Conservation (phyloP, 2,329 filamentous ascomycete genomes). For the Colletotrichum sp. region DNA sequence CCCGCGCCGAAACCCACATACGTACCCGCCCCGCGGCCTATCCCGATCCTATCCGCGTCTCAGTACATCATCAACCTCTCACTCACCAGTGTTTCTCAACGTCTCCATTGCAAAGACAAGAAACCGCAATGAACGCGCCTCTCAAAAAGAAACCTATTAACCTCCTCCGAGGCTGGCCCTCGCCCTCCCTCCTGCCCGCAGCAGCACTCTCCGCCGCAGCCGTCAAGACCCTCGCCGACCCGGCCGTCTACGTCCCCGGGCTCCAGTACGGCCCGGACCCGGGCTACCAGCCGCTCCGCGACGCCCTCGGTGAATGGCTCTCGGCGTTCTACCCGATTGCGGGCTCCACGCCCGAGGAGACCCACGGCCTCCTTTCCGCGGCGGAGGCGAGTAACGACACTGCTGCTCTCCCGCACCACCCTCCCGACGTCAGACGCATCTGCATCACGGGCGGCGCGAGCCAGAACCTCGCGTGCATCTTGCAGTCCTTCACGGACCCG, state of each 20-base stretch:
- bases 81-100: background rate
- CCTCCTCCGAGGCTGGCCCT: constrained; percentile 72
- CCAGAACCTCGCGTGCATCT: constrained; percentile 78
- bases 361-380: background rate
- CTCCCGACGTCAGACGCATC: constrained; percentile 61
- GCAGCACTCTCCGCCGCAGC: constrained; percentile 65
- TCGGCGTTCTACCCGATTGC: constrained; percentile 58
- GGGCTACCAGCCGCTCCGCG: constrained; percentile 73
- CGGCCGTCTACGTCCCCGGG: constrained; percentile 62
- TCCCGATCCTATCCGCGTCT: background rate
- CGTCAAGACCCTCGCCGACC: constrained; percentile 63
- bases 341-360: background rate
- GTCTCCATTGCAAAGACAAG: too few relatives aligned
- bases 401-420: background rate
- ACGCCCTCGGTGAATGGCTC: constrained; percentile 74
- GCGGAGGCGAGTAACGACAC: background rate
- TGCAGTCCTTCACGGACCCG: constrained; percentile 83
- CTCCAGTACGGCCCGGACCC: constrained; percentile 81
- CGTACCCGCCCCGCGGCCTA: background rate
- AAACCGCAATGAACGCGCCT: background rate
- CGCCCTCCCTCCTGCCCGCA: constrained; percentile 66
- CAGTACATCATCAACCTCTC: background rate
- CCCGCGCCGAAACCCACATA: background rate
- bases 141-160: constrained; percentile 56
- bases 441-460: constrained; percentile 85